A percentile compares a stretch with the other conserved stretches of the same genome.
phyloP scores from a whole-genome alignment of 106 monocot genomes.

The Dioscorea alata region DNA sequence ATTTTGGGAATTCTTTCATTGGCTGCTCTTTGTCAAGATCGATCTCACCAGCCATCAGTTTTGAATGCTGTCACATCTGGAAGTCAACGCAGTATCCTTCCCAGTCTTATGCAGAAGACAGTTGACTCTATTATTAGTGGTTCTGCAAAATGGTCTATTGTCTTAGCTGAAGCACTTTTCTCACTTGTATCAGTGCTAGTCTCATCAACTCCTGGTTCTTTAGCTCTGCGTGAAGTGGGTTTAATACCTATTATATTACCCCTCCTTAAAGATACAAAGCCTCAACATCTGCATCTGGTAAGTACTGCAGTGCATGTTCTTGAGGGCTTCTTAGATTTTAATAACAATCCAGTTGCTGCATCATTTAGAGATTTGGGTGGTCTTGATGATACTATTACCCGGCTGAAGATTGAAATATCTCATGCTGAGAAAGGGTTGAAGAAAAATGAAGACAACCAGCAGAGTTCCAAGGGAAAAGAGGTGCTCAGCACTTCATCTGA shows the following conservation, averaged over 20 bases:
- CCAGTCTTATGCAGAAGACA: slow-evolving; percentile 66
- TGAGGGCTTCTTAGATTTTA: slow-evolving; percentile 70
- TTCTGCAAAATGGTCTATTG: slow-evolving; percentile 36
- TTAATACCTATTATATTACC: slow-evolving; percentile 69
- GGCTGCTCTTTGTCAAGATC: slow-evolving; percentile 61
- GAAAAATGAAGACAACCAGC: slow-evolving; percentile 26
- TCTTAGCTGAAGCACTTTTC: slow-evolving; percentile 64
- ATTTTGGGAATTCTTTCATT: slow-evolving; percentile 54
- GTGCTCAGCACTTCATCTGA: slow-evolving; percentile 15
- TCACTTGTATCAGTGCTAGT: slow-evolving; percentile 61
- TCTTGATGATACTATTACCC: slow-evolving; percentile 68
- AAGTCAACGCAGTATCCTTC: slow-evolving; percentile 57
- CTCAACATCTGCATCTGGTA: slow-evolving; percentile 60
- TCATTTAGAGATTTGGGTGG: slow-evolving; percentile 79
- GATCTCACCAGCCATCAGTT: slow-evolving; percentile 46
- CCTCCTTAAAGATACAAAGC: slow-evolving; percentile 62
- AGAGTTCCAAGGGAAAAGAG: slow-evolving; percentile 49
- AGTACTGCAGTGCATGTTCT: slow-evolving; percentile 61
- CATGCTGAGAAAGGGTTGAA: slow-evolving; percentile 28
- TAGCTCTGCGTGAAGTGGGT: slow-evolving; percentile 68
- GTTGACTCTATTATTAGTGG: slow-evolving; percentile 45
- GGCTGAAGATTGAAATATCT: slow-evolving; percentile 57
- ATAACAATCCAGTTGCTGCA: slow-evolving; percentile 58
- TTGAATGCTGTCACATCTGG: slow-evolving; percentile 53
- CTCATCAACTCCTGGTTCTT: slow-evolving; percentile 74